Conservation (phyloP, 2,329 filamentous ascomycete species). For the Septoria petroselini region DNA sequence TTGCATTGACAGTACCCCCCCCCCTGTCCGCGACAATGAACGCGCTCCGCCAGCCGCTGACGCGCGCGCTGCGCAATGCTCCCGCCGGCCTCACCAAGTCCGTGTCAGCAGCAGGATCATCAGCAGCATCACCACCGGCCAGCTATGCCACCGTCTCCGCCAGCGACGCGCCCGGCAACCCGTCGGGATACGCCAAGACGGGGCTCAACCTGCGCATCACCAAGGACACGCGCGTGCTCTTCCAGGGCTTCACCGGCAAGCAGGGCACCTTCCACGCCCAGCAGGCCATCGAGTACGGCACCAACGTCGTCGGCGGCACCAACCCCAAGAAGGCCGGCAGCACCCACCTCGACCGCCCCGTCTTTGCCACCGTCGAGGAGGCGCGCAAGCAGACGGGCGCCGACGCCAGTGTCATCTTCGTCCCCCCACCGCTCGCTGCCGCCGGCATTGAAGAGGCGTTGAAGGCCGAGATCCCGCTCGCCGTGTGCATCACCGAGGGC, state of each 20-base stretch:
- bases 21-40: constrained; percentile 63
- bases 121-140: constrained; percentile 60
- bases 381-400: constrained; percentile 88
- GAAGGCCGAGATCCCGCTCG: constrained; percentile 84
- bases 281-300: constrained; percentile 98
- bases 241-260: constrained; percentile 88
- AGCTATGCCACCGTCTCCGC: constrained; percentile 69
- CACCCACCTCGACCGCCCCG: constrained; percentile 84
- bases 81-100: constrained; percentile 47
- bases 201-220: constrained; percentile 81
- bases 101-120: no score
- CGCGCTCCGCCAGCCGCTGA: constrained; percentile 72
- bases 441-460: constrained; percentile 96
- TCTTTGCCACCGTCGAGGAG: constrained; percentile 85
- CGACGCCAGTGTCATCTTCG: constrained; percentile 90
- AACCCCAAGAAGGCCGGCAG: constrained; percentile 98
- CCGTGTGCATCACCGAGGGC: constrained; percentile 97
- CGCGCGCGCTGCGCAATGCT: constrained; percentile 65
- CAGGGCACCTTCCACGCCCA: constrained; percentile 83
- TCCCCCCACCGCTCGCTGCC: constrained; percentile 91
- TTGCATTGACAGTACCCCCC: no score
- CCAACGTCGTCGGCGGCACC: constrained; percentile 94
- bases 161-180: constrained; percentile 40
- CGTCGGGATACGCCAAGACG: constrained; percentile 38
- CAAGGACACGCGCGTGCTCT: constrained; percentile 87